Conservation (phyloP, 345 rosid species). For the Arabidopsis thaliana region DNA sequence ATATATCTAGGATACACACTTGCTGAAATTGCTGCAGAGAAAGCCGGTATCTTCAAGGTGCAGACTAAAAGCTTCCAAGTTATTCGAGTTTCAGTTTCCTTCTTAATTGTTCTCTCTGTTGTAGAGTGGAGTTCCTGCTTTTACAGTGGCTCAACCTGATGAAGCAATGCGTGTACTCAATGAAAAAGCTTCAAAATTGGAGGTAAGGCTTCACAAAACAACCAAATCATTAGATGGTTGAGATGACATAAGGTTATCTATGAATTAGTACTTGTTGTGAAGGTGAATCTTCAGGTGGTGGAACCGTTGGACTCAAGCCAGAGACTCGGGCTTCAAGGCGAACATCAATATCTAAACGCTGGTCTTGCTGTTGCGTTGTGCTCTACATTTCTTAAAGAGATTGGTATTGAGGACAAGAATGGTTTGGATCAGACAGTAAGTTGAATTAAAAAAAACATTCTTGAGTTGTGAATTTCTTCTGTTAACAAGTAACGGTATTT, state of each 20-base stretch:
- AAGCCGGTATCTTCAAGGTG: conserved; percentile 97
- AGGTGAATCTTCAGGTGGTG: conserved; percentile 79
- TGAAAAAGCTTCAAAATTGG: conserved; percentile 65
- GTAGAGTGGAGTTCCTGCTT: conserved; percentile 83
- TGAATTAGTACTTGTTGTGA: conserved; percentile 34
- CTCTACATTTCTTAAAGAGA: conserved; percentile 73
- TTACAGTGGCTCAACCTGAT: conserved; percentile 85
- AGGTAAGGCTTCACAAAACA: conserved; percentile 51
- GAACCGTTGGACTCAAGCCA: conserved; percentile 65
- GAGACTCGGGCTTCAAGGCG: conserved; percentile 86
- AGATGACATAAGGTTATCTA: not conserved
- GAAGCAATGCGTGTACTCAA: conserved; percentile 91
- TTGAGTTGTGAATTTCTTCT: conserved; percentile 12
- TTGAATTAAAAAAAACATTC: conserved; percentile 7
- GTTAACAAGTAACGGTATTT: conserved; percentile 7
- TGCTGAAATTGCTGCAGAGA: conserved; percentile 90
- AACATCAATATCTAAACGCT: conserved; percentile 91
- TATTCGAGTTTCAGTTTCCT: conserved; percentile 7
- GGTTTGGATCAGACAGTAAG: conserved; percentile 61
- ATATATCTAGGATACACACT: conserved; percentile 70
- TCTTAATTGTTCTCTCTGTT: conserved; percentile 19
- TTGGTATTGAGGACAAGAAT: conserved; percentile 59
- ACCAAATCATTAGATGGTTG: not conserved
- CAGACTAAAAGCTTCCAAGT: not conserved
- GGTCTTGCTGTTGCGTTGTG: conserved; percentile 83